A percentile compares a stretch with the other conserved stretches of the same genome.
These are phyloP conservation scores for Arthrobotrys pseudoclavata DNA, from an alignment of 2,329 filamentous ascomycete genomes.

Conservation along the genomic window DNA sequence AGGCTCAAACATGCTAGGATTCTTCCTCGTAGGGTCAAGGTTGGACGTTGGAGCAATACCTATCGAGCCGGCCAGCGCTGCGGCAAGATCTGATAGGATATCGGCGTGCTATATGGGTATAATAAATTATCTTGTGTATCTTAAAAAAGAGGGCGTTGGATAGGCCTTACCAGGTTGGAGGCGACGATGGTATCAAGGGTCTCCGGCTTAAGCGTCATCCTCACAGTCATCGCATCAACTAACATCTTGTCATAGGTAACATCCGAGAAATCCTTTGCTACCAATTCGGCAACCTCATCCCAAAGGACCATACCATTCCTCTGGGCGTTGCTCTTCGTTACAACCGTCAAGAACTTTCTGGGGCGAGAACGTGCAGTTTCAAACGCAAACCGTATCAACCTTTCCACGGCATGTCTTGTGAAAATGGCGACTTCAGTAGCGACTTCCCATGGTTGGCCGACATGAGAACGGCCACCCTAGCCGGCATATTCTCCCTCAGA, in stretches of 20 bases:
- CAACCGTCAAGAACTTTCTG: conserved; percentile 73
- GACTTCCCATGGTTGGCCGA: conserved; percentile 72
- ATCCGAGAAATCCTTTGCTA: conserved; percentile 73
- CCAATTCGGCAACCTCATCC: conserved; percentile 74
- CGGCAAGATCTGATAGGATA: conserved; percentile 78
- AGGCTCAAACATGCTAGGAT: conserved; percentile 87
- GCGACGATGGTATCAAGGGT: conserved; percentile 75
- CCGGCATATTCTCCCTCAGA: conserved; percentile 77
- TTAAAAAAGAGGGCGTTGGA: conserved; percentile 63
- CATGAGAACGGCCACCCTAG: conserved; percentile 75
- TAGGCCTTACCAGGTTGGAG: conserved; percentile 68
- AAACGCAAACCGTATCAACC: conserved; percentile 76
- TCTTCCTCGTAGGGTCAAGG: conserved; percentile 70
- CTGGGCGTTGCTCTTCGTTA: conserved; percentile 77
- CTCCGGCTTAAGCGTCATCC: conserved; percentile 76
- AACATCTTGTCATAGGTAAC: conserved; percentile 76
- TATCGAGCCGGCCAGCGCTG: conserved; percentile 78
- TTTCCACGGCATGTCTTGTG: conserved; percentile 73
- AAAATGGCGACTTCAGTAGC: conserved; percentile 76
- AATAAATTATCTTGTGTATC: conserved; percentile 61
- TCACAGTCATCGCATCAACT: conserved; percentile 65
- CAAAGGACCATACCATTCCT: conserved; percentile 78
- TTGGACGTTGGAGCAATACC: conserved; percentile 80
- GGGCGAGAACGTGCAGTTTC: conserved; percentile 73
- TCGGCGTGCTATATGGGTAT: conserved; percentile 69